A percentile compares a stretch with the other conserved stretches of the same genome.
These are phyloP conservation scores for Amphicarpaea edgeworthii DNA, from an alignment of 306 rosid genomes.

Conservation along the genomic window DNA sequence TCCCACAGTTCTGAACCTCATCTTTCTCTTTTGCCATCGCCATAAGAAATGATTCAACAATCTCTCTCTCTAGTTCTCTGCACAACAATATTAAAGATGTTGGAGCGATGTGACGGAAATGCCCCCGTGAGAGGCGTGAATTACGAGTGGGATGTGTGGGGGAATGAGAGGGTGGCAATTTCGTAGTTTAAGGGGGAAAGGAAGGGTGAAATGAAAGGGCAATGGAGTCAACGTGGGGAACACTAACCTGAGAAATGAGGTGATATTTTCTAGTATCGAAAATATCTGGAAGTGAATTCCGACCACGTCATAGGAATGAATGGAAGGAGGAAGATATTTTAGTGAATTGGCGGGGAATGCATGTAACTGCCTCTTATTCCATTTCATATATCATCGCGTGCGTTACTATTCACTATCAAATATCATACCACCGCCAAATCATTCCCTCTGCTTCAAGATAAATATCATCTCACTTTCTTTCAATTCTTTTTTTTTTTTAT, in stretches of 20 bases:
- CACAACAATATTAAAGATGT: conserved; percentile 20
- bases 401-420: too few species aligned
- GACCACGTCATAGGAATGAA: too few species aligned
- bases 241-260: conserved; percentile 5
- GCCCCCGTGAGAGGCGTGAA: background rate
- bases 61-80: background rate
- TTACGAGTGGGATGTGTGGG: background rate
- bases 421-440: too few species aligned
- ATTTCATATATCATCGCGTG: too few species aligned
- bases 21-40: conserved; percentile 70
- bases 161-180: background rate
- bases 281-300: conserved; percentile 43
- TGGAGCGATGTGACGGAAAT: background rate
- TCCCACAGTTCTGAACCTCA: conserved; percentile 58
- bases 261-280: conserved; percentile 39
- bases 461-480: too few species aligned
- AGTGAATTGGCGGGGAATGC: too few species aligned
- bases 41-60: conserved; percentile 35
- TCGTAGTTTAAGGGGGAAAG: background rate
- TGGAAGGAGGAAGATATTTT: too few species aligned
- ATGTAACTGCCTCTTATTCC: too few species aligned
- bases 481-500: too few species aligned
- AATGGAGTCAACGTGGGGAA: conserved; percentile 43
- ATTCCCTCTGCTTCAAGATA: too few species aligned
- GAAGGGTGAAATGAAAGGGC: background rate